Percentiles rank a stretch among this genome's conserved stretches.
These are phyloP conservation scores for Eucalyptus dawsonii DNA, from an alignment of 345 rosid species.

Conservation along the genomic window DNA sequence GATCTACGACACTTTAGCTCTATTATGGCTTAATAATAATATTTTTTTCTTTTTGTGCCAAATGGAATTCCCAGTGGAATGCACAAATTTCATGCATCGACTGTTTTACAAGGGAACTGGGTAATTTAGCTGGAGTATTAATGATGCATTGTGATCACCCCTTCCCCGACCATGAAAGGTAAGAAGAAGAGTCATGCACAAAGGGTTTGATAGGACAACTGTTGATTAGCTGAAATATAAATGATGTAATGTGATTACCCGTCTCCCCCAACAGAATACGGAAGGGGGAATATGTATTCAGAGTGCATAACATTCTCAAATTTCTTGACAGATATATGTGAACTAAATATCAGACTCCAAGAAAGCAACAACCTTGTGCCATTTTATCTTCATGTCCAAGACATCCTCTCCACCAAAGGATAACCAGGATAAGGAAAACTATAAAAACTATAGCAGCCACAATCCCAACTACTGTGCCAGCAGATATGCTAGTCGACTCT, in stretches of 20 bases:
- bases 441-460: neutral
- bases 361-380: neutral
- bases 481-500: neutral
- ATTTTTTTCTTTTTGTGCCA: neutral
- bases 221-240: neutral
- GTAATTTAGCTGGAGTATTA: neutral
- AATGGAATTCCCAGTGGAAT: neutral
- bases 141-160: neutral
- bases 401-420: neutral
- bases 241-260: neutral
- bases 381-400: neutral
- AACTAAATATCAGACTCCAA: neutral
- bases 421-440: neutral
- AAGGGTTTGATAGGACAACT: too few species aligned
- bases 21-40: neutral
- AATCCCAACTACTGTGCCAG: neutral
- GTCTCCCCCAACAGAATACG: neutral
- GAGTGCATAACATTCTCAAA: neutral
- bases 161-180: neutral
- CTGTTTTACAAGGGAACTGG: too few species aligned
- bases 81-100: neutral
- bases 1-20: too few species aligned
- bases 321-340: neutral
- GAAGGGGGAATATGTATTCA: neutral
- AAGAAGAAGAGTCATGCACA: too few species aligned